These are phyloP conservation scores for Hirsutella minnesotensis DNA, from an alignment of 2,329 filamentous ascomycete species.

Conservation along the genomic window DNA sequence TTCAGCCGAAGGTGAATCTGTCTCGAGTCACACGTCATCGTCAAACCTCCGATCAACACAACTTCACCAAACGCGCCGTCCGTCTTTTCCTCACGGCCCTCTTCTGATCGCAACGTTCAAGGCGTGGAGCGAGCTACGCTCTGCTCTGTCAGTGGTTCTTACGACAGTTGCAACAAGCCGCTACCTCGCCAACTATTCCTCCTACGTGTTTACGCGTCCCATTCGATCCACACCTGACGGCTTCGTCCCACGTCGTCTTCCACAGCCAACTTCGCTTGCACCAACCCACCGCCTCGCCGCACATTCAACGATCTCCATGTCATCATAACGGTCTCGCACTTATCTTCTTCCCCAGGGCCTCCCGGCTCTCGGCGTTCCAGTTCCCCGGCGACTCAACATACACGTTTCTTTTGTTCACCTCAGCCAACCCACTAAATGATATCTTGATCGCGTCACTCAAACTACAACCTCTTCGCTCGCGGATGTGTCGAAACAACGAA, in stretches of 20 bases:
- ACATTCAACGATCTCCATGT: conserved; percentile 26
- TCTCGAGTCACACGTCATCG: too few species aligned
- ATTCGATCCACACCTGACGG: conserved; percentile 9
- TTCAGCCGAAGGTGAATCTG: too few species aligned
- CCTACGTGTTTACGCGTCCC: background rate
- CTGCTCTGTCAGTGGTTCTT: conserved; percentile 12
- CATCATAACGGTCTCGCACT: conserved; percentile 29
- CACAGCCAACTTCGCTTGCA: conserved; percentile 3
- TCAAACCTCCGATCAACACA: too few species aligned
- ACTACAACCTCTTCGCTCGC: conserved; percentile 11
- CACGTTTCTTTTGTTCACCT: conserved; percentile 23
- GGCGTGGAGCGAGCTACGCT: conserved; percentile 18
- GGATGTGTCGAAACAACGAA: conserved; percentile 11
- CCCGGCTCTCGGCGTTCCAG: conserved; percentile 15
- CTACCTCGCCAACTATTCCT: conserved; percentile 1
- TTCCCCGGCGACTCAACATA: conserved; percentile 20
- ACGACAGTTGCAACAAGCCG: conserved; percentile 17
- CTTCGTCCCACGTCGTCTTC: conserved; percentile 16
- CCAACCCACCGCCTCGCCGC: conserved; percentile 17
- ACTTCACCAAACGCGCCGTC: too few species aligned
- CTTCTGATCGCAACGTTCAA: conserved; percentile 12
- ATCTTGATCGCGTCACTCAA: conserved; percentile 24
- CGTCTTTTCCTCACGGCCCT: conserved; percentile 1
- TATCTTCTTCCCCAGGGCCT: conserved; percentile 17
- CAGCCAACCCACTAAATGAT: conserved; percentile 23